Base-by-base conservation (phyloP, 2,329 filamentous ascomycete species). In the Exophiala phaeomuriformis region DNA sequence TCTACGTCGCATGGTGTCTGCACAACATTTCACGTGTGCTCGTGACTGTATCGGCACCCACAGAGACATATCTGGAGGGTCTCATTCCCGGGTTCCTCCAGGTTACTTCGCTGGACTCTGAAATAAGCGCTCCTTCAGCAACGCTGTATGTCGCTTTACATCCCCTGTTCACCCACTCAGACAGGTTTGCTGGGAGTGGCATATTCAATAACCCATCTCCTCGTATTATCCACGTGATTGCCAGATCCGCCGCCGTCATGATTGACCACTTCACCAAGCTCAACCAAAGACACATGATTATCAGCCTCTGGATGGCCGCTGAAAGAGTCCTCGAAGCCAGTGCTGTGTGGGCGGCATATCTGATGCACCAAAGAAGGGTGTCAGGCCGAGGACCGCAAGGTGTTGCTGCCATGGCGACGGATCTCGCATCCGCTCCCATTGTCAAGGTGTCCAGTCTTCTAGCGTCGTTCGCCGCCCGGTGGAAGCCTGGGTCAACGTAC, bases 71-170 rank as follows among this genome's bases (percentile, higher is more conserved):
- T 33, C 31, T 49, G 5, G 49, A 52, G 45, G 35, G 27, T 32
- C 42, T 55, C 12, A 55, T 55, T 28, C 53, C 53, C 10, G 4
- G 32, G 6, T 12, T 5, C 8, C 27, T 55, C 6, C 48, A 52
- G 31, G 42, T 55, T 6, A 29, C 10, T 4, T 47, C 39, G 28
- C 2, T 29, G 6, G 31, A 29, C 27, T 44, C 49, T 10, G 29
- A 30, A 4, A 49, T 55, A 10, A 49, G 44, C 28, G 10, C 52
- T n/a, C 7, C 40, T 5, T 55, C 53, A 5, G 53, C 53, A 37
- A 46, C 7, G n/a, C 44, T 55, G 19, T 55, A 55, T 33, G n/a
- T 47, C 8, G 49, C 53, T 32, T 29, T 55, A 28, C 49, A 52
- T 41, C 44, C 49, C 4, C 36, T 48, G 7, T 39, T 51, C 5